Evolutionary conservation across 768 basidiomycete species (phyloP).

Genomic region (Lactifluus subvellereus): DNA sequence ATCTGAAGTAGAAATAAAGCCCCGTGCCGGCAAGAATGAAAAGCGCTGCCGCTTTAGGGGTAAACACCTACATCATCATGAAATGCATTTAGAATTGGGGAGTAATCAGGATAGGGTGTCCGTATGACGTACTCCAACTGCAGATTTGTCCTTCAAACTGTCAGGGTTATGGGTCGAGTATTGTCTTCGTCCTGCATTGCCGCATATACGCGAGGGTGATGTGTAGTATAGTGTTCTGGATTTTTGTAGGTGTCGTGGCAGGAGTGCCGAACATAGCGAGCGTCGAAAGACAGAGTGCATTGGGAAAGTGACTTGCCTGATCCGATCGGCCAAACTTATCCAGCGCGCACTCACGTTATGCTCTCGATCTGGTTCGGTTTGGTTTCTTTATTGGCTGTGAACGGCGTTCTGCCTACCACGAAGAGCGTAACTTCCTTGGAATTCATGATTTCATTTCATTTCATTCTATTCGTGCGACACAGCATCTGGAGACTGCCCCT

Average conservation of each 20-base stretch:
- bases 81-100: not conserved
- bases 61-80: slow-evolving; percentile 66
- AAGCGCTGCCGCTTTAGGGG: slow-evolving; percentile 73
- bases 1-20: slow-evolving; percentile 81
- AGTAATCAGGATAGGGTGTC: not conserved
- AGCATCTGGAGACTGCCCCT: not conserved
- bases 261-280: not conserved
- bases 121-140: slow-evolving; percentile 19
- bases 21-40: slow-evolving; percentile 81
- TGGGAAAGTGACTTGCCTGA: slow-evolving; percentile 14
- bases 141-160: slow-evolving; percentile 18
- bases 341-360: no score
- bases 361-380: not conserved
- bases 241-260: not conserved
- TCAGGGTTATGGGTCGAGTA: slow-evolving; percentile 8
- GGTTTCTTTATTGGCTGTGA: not conserved
- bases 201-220: not conserved
- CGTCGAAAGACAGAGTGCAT: slow-evolving; percentile 17
- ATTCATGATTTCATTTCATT: not conserved
- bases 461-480: not conserved
- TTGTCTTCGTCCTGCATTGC: not conserved
- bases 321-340: not conserved
- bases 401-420: not conserved
- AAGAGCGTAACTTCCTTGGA: not conserved
- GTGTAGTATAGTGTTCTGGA: not conserved